Conservation (phyloP, 2,329 filamentous ascomycete species). For the Colletotrichum brevisporum region DNA sequence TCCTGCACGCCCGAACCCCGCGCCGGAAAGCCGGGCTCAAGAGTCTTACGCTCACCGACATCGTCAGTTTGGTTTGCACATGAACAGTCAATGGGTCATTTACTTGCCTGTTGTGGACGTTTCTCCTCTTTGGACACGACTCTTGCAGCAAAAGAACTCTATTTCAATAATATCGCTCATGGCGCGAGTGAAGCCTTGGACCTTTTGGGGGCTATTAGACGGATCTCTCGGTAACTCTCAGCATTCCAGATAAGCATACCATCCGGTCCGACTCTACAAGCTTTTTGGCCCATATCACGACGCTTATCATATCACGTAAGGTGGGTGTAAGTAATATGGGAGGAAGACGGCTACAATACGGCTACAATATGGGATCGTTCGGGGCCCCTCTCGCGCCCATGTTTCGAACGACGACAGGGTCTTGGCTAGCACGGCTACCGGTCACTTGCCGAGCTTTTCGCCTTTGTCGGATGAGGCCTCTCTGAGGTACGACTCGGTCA, state of each 20-base stretch:
- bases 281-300: conserved; percentile 3
- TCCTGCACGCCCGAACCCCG: conserved; percentile 13
- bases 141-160: not conserved
- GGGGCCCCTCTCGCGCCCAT: not conserved
- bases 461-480: conserved; percentile 1
- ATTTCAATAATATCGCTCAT: conserved; percentile 1
- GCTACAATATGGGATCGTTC: conserved; percentile 12
- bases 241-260: conserved; percentile 15
- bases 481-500: conserved; percentile 26
- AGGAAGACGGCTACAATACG: conserved; percentile 15
- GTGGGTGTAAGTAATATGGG: conserved; percentile 16
- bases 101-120: not conserved
- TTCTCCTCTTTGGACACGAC: not conserved
- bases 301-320: not conserved
- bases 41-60: conserved; percentile 5
- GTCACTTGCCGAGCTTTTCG: not conserved
- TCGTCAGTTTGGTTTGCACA: not conserved
- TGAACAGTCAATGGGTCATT: not conserved
- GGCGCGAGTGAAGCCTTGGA: not conserved
- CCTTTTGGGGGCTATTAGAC: not conserved
- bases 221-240: not conserved
- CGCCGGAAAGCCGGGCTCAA: no score
- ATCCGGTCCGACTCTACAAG: conserved; percentile 19
- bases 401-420: conserved; percentile 8
- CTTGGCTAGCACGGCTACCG: not conserved